phyloP scores from a whole-genome alignment of 2,329 filamentous ascomycete genomes.

The Colletotrichum zoysiae region DNA sequence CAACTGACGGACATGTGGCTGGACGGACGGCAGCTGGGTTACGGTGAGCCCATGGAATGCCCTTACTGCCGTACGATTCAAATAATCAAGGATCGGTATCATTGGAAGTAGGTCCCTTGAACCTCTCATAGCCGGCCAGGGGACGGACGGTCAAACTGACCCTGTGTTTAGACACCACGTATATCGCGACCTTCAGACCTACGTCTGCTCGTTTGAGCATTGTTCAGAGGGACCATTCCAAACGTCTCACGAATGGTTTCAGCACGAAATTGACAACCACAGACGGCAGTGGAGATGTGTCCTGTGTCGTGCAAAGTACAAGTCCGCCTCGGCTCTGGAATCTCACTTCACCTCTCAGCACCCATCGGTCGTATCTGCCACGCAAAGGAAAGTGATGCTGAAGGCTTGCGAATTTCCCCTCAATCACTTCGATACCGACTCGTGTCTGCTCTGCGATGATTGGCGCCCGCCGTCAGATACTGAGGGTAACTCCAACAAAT shows the following conservation, averaged over 20 bases:
- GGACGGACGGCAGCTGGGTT: constrained; percentile 5
- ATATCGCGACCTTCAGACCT: constrained; percentile 21
- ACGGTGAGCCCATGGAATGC: constrained; percentile 20
- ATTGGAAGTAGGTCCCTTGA: constrained; percentile 14
- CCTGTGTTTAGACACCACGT: constrained; percentile 2
- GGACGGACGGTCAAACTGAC: not conserved
- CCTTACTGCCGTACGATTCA: constrained; percentile 30
- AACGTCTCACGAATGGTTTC: constrained; percentile 26
- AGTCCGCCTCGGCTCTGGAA: not conserved
- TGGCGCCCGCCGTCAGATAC: not conserved
- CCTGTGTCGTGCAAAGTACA: not conserved
- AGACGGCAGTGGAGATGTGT: constrained; percentile 14
- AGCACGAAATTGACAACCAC: constrained; percentile 19
- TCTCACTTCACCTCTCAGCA: constrained; percentile 14
- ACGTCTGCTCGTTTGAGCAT: constrained; percentile 18
- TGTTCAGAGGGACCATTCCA: constrained; percentile 2
- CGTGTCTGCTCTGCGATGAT: constrained; percentile 19
- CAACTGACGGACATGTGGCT: constrained; percentile 4
- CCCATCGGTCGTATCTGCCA: not conserved
- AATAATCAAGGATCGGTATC: not conserved
- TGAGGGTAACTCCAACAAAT: not conserved
- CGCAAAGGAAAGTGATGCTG: constrained; percentile 16
- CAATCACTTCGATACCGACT: not conserved
- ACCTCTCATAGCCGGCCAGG: no score
- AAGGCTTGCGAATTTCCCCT: constrained; percentile 11